phyloP scores from a whole-genome alignment of 495 filamentous ascomycete species.

The Tirmania nivea region DNA sequence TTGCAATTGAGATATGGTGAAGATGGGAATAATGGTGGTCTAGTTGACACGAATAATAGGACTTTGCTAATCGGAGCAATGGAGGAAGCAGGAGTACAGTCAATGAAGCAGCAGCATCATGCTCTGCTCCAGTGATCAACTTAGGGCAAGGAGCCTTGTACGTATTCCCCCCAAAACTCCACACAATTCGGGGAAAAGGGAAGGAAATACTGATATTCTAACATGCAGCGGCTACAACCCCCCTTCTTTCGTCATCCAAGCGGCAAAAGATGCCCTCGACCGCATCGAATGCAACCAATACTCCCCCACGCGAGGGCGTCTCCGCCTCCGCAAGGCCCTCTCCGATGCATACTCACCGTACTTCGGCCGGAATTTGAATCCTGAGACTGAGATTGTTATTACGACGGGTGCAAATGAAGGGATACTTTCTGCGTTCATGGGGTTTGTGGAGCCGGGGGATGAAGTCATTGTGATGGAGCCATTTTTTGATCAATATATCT shows the following conservation, averaged over 20 bases:
- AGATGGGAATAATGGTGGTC: too few relatives aligned
- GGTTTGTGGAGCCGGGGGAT: conserved; percentile 77
- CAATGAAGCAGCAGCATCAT: conserved; percentile 60
- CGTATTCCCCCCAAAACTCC: conserved; percentile 10
- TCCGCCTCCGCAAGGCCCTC: conserved; percentile 73
- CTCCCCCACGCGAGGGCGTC: conserved; percentile 79
- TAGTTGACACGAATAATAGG: too few relatives aligned
- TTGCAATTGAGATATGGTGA: too few relatives aligned
- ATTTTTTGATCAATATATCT: conserved; percentile 97
- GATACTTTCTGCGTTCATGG: conserved; percentile 95
- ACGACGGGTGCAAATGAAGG: conserved; percentile 94
- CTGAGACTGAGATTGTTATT: conserved; percentile 78
- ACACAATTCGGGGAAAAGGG: neutral
- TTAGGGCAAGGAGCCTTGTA: conserved; percentile 93
- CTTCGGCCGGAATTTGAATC: conserved; percentile 59
- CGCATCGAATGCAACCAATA: conserved; percentile 98
- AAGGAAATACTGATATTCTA: neutral
- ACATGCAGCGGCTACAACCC: conserved; percentile 70
- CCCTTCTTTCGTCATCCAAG: conserved; percentile 71
- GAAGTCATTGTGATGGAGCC: conserved; percentile 97
- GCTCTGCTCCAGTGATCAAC: conserved; percentile 72
- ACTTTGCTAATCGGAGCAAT: neutral
- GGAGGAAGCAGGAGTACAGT: conserved; percentile 51
- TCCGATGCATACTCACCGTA: conserved; percentile 72
- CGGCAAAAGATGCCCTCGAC: conserved; percentile 72